phyloP scores from a whole-genome alignment of 2,329 filamentous ascomycete genomes.

The Colletotrichum eleusines region DNA sequence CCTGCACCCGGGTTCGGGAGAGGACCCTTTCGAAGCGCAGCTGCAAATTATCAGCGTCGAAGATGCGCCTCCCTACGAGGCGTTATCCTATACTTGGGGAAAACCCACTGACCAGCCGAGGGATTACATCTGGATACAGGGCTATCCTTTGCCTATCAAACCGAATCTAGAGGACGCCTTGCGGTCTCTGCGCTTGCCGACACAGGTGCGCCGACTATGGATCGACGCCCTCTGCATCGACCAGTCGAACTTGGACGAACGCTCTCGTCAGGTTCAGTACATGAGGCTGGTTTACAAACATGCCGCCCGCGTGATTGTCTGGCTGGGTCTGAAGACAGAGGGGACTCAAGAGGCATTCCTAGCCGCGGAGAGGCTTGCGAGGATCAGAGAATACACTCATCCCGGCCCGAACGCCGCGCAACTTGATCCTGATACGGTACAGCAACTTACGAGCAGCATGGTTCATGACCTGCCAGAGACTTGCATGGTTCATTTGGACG shows the following conservation, averaged over 20 bases:
- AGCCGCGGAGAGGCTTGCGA: constrained; percentile 28
- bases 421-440: constrained; percentile 6
- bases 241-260: constrained; percentile 39
- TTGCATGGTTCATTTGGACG: constrained; percentile 17
- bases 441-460: constrained; percentile 24
- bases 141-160: constrained; percentile 24
- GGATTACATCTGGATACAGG: constrained; percentile 36
- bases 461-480: constrained; percentile 24
- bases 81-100: constrained; percentile 42
- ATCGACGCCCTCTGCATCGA: constrained; percentile 47
- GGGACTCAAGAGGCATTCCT: constrained; percentile 32
- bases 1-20: constrained; percentile 31
- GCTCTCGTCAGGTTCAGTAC: constrained; percentile 34
- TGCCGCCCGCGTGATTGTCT: constrained; percentile 28
- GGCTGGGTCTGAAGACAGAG: constrained; percentile 26
- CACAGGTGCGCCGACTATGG: constrained; percentile 39
- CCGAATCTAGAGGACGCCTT: constrained; percentile 35
- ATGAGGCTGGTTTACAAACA: constrained; percentile 37
- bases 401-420: constrained; percentile 3
- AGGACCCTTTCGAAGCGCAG: constrained; percentile 35
- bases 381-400: constrained; percentile 27
- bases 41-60: constrained; percentile 37
- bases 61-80: constrained; percentile 39
- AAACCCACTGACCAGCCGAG: constrained; percentile 27
- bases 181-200: constrained; percentile 27